Evolutionary conservation across 192 early-diverging fungal species (phyloP).

Genomic region (Funneliformis mosseae): DNA sequence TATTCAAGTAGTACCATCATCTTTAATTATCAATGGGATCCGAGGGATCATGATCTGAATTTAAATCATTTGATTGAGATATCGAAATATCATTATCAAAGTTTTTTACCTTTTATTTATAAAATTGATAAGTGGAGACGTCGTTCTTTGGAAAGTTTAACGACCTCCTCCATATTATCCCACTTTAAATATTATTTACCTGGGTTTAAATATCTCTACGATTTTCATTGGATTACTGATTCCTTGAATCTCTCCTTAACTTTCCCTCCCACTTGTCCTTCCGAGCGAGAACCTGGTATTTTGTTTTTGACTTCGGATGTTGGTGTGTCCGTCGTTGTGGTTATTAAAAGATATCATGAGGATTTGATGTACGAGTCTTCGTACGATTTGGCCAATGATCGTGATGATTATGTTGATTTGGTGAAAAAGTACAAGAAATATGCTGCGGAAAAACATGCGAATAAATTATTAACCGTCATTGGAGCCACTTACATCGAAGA

Average conservation of each 20-base stretch:
- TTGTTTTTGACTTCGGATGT: conserved; percentile 7
- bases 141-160: background rate
- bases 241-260: background rate
- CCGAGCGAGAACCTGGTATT: background rate
- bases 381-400: background rate
- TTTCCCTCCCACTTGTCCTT: background rate
- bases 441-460: conserved; percentile 16
- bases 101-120: background rate
- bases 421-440: conserved; percentile 12
- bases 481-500: background rate
- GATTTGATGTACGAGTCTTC: background rate
- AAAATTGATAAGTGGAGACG: conserved; percentile 7
- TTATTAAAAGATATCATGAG: background rate
- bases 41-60: background rate
- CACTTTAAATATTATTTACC: background rate
- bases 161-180: background rate
- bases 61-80: conserved; percentile 7
- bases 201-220: conserved; percentile 20
- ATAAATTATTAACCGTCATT: conserved; percentile 14
- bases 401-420: background rate
- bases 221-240: conserved; percentile 8
- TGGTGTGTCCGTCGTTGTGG: background rate
- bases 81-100: background rate
- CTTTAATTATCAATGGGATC: conserved; percentile 9
- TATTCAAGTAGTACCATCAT: background rate